Evolutionary conservation across 1,139 yeast species (phyloP).

Genomic region (Nakaseomyces delphensis): DNA sequence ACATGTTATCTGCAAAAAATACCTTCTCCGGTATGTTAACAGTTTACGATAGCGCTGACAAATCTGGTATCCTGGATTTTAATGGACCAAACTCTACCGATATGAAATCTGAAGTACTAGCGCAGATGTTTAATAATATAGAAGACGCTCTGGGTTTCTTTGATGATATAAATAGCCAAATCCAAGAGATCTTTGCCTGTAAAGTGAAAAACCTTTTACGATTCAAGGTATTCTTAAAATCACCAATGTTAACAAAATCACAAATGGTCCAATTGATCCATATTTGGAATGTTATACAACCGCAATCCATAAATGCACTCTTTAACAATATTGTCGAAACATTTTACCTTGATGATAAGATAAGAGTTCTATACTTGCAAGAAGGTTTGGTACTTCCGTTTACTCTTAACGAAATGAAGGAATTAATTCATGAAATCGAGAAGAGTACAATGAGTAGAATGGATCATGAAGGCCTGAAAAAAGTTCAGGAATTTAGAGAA

Average conservation of each 20-base stretch:
- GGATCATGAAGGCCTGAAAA: conserved; percentile 14
- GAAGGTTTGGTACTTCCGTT: conserved; percentile 20
- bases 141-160: conserved; percentile 20
- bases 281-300: conserved; percentile 21
- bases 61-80: conserved; percentile 9
- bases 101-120: conserved; percentile 18
- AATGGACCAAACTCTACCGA: conserved; percentile 9
- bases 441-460: conserved; percentile 12
- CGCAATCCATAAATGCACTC: conserved; percentile 18
- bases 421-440: conserved; percentile 15
- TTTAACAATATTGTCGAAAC: conserved; percentile 30
- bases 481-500: conserved; percentile 14
- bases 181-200: conserved; percentile 9
- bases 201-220: conserved; percentile 23
- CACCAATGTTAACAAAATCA: conserved; percentile 14
- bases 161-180: conserved; percentile 10
- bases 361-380: conserved; percentile 15
- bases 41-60: conserved; percentile 15
- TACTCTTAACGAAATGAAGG: conserved; percentile 12
- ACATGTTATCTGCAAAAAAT: conserved; percentile 21
- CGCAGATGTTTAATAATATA: conserved; percentile 28
- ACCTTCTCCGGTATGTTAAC: conserved; percentile 20
- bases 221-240: conserved; percentile 22
- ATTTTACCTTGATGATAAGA: conserved; percentile 19
- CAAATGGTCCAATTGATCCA: conserved; percentile 20